phyloP scores from a whole-genome alignment of 768 basidiomycete species.

The Hygrocybe punicea region DNA sequence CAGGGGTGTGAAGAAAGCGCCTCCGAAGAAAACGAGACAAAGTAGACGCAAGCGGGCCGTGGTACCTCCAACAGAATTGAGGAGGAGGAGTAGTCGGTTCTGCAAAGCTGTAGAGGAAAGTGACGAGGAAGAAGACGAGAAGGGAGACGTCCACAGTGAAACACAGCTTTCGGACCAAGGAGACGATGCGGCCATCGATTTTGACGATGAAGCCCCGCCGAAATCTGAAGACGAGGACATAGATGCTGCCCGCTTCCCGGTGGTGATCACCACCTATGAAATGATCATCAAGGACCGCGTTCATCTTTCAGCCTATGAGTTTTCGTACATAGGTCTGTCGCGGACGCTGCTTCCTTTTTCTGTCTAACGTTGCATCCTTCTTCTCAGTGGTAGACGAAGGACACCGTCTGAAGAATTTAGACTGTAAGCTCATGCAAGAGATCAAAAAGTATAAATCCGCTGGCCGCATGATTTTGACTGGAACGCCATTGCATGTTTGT shows the following conservation, averaged over 20 bases:
- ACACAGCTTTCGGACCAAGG: constrained; percentile 7
- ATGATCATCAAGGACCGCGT: constrained; percentile 82
- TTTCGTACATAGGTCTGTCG: constrained; percentile 60
- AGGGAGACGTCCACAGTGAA: constrained; percentile 10
- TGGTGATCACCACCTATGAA: constrained; percentile 90
- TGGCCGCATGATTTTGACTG: constrained; percentile 90
- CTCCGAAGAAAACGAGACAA: no score
- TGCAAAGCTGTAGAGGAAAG: no score
- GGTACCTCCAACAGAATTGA: no score
- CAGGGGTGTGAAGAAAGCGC: no score
- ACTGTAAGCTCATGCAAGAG: constrained; percentile 86
- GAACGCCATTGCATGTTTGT: constrained; percentile 90
- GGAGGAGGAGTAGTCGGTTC: no score
- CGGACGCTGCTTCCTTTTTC: constrained; percentile 89
- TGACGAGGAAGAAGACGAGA: constrained; percentile 18
- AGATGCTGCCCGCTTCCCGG: constrained; percentile 48
- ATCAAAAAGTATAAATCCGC: constrained; percentile 83
- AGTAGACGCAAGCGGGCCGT: no score
- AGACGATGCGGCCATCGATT: constrained; percentile 9
- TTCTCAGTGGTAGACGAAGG: constrained; percentile 93
- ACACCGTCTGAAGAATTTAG: constrained; percentile 90
- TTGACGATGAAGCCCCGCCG: constrained; percentile 4
- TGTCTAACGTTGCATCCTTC: constrained; percentile 55
- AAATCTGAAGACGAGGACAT: background rate
- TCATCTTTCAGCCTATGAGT: constrained; percentile 44